Conservation (phyloP, 2,329 filamentous ascomycete genomes). For the Macroventuria anomochaeta region DNA sequence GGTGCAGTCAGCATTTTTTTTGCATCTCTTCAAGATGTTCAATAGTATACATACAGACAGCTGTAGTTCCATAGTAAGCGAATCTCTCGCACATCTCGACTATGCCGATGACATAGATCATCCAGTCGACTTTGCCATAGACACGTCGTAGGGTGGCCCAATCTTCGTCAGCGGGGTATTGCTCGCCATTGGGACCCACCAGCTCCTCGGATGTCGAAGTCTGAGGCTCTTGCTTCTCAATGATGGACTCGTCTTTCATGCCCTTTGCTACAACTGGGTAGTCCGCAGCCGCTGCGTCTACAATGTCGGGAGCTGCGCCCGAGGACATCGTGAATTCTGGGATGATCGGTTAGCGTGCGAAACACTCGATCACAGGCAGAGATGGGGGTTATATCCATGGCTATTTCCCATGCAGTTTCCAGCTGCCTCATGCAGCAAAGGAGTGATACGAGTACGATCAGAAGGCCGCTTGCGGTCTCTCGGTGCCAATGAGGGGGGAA, state of each 20-base stretch:
- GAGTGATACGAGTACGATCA: conserved; percentile 1
- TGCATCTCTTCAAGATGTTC: no score
- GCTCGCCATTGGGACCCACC: conserved; percentile 32
- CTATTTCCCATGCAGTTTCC: neutral
- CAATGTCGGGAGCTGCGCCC: conserved; percentile 26
- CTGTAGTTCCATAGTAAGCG: conserved; percentile 42
- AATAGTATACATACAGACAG: conserved; percentile 25
- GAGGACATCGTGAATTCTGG: conserved; percentile 22
- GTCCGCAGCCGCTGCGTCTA: conserved; percentile 24
- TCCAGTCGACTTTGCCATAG: conserved; percentile 39
- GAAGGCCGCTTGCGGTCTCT: conserved; percentile 9
- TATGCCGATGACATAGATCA: conserved; percentile 40
- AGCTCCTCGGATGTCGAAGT: conserved; percentile 16
- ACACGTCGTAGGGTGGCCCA: conserved; percentile 39
- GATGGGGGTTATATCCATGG: conserved; percentile 7
- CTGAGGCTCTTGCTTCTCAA: conserved; percentile 20
- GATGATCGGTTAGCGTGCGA: neutral
- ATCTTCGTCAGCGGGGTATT: conserved; percentile 39
- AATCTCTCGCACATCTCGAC: conserved; percentile 43
- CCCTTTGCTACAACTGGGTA: conserved; percentile 13
- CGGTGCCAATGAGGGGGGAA: conserved; percentile 15
- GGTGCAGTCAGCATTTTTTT: neutral
- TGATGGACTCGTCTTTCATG: conserved; percentile 3
- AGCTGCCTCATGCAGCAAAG: conserved; percentile 29
- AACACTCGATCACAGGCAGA: neutral